Evolutionary conservation across 129 eudicot species (phyloP), one percentile per base, ranked within the genome.

Genomic region (Saussurea involucrata): DNA sequence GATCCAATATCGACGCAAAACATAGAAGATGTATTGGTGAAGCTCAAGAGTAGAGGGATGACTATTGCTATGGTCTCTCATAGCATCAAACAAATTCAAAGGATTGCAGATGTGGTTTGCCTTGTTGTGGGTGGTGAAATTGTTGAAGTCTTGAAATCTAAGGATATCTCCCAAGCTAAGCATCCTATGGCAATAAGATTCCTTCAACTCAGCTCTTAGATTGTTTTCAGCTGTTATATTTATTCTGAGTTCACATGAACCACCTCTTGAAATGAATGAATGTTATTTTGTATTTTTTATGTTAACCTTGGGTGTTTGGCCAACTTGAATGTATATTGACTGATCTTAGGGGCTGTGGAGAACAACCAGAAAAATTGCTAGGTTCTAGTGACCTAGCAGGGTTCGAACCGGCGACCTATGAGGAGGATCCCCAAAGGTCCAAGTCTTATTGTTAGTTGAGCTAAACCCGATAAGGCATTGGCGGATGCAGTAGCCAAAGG

Each of bases 1-100:
- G 98, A 95, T 82, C 98, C 98, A 25, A 86, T 90, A 79, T 93
- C 98, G 22, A 93, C 96, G 42, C 98, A 93, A 65, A 93, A 93
- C 80, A 81, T 93, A 69, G 98, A 93, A 84, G 95, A 90, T 44
- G 92, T 85, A 4, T 73, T 93, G 25, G 77, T 93, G 82, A 93
- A 88, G 85, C 79, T 93, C 75, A 93, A 90, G 88, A 88, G 84
- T 7, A 75, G 36, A 7, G 94, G 88, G 57, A 86, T 93, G 96
- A 90, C 98, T 0, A 84, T 85, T 22, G 79, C 79, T 40, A 86
- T 89, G 86, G 97, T 95, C 10, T 95, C 98, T 57, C 98, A 95
- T 71, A 95, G 98, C 86, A 91, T 95, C 72, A 95, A 90, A 80
- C 98, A 95, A 72, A 92, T 95, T 72, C 96, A 95, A 79, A 89